Evolutionary conservation across 371 early-diverging fungal species (phyloP).

Genomic region (Mucor indicus): DNA sequence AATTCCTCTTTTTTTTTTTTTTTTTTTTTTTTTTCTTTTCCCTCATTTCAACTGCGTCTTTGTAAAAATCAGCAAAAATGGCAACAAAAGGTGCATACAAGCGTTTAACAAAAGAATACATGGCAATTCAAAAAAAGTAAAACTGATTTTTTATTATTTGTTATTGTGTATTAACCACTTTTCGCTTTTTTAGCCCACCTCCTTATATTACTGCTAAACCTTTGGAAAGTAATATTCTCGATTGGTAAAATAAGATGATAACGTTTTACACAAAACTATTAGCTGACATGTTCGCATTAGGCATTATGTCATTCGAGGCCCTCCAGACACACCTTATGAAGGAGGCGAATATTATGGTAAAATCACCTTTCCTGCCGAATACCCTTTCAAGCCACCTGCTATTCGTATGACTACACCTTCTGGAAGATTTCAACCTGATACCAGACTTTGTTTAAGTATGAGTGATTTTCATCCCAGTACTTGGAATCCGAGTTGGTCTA

Average conservation of each 20-base stretch:
- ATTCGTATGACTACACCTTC: constrained; percentile 94
- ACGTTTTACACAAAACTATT: neutral
- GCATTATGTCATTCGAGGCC: constrained; percentile 94
- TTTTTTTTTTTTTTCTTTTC: constrained; percentile 2
- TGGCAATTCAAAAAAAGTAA: constrained; percentile 66
- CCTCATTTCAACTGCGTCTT: neutral
- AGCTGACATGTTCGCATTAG: constrained; percentile 30
- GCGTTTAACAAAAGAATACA: constrained; percentile 90
- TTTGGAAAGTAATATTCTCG: constrained; percentile 89
- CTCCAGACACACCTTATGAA: constrained; percentile 89
- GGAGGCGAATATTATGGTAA: constrained; percentile 96
- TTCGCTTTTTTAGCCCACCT: constrained; percentile 51
- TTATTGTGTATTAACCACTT: neutral
- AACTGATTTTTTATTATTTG: neutral
- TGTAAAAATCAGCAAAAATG: constrained; percentile 49
- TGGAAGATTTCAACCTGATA: constrained; percentile 88
- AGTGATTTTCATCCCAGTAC: constrained; percentile 90
- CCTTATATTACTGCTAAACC: constrained; percentile 87
- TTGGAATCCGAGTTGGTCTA: constrained; percentile 98
- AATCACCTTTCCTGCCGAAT: constrained; percentile 91
- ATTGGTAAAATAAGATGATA: constrained; percentile 78
- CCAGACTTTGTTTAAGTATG: constrained; percentile 92
- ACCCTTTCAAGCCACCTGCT: constrained; percentile 94
- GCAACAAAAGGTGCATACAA: constrained; percentile 87
- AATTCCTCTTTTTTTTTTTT: neutral